These are phyloP conservation scores for Rhodofomes roseus DNA, from an alignment of 1,284 basidiomycete species.

Conservation along the genomic window DNA sequence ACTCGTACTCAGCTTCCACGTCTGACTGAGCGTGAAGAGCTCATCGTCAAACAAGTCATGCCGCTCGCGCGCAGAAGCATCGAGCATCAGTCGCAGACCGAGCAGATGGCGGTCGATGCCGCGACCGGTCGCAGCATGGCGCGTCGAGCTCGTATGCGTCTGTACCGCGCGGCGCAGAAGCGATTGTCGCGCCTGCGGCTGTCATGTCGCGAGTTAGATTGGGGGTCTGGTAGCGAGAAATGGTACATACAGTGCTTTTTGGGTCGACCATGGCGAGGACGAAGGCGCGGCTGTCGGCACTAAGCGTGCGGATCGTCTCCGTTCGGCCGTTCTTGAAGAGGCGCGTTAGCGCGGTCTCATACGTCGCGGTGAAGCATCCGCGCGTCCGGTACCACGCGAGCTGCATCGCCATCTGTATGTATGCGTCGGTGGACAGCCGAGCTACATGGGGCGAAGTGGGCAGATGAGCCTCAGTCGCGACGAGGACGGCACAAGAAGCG, in stretches of 20 bases:
- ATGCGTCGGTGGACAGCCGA: conserved; percentile 84
- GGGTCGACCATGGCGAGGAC: conserved; percentile 75
- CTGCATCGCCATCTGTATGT: conserved; percentile 91
- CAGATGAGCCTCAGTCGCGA: background rate
- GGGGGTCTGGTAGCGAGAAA: background rate
- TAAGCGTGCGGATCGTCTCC: conserved; percentile 86
- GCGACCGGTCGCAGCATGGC: conserved; percentile 78
- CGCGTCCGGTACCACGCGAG: conserved; percentile 87
- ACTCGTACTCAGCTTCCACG: conserved; percentile 93
- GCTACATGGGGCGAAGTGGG: conserved; percentile 35
- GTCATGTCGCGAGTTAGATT: background rate
- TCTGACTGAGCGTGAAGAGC: conserved; percentile 73
- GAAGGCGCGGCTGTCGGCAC: conserved; percentile 75
- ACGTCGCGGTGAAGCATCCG: conserved; percentile 82
- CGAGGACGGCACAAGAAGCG: background rate
- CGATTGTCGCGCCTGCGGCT: conserved; percentile 19
- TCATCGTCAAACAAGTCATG: conserved; percentile 72
- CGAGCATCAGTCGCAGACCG: conserved; percentile 74
- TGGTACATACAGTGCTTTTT: conserved; percentile 39
- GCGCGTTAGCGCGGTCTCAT: conserved; percentile 94
- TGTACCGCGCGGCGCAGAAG: conserved; percentile 70
- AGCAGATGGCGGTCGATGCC: conserved; percentile 93
- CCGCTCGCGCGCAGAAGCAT: conserved; percentile 36
- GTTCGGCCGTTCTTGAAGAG: conserved; percentile 89
- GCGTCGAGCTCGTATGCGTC: conserved; percentile 74